Evolutionary conservation across 1,284 basidiomycete species (phyloP).

Genomic region (Cryptococcus jaspeensis): DNA sequence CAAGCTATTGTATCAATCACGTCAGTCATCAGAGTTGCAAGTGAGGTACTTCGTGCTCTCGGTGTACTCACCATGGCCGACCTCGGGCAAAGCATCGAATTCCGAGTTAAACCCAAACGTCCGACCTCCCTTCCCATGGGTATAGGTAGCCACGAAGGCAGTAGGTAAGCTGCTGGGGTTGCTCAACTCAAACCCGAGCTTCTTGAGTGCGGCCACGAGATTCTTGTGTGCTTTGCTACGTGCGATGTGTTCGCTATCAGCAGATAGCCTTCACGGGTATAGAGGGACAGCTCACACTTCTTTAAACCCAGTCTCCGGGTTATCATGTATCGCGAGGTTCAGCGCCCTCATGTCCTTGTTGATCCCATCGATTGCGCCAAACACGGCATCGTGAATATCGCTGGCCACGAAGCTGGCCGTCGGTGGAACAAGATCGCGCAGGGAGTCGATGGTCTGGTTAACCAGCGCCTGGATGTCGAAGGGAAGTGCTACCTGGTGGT

Average conservation of each 20-base stretch:
- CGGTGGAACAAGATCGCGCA: conserved; percentile 19
- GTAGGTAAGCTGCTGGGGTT: conserved; percentile 27
- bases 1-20: conserved; percentile 60
- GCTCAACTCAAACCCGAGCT: conserved; percentile 28
- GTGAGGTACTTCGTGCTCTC: background rate
- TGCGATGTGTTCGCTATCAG: background rate
- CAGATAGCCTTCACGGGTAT: background rate
- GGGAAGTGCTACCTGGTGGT: background rate
- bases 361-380: conserved; percentile 57
- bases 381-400: conserved; percentile 29
- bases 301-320: conserved; percentile 33
- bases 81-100: conserved; percentile 27
- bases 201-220: conserved; percentile 19
- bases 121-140: conserved; percentile 29
- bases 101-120: conserved; percentile 38
- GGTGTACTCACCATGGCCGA: conserved; percentile 27
- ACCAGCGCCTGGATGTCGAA: conserved; percentile 20
- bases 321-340: conserved; percentile 65
- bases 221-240: conserved; percentile 27
- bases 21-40: background rate
- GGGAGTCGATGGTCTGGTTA: conserved; percentile 22
- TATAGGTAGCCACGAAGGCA: conserved; percentile 32
- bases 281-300: conserved; percentile 21
- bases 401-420: conserved; percentile 18
- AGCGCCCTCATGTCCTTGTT: conserved; percentile 59